These are phyloP conservation scores for Apiospora arundinis DNA, from an alignment of 2,329 filamentous ascomycete genomes.

Conservation along the genomic window DNA sequence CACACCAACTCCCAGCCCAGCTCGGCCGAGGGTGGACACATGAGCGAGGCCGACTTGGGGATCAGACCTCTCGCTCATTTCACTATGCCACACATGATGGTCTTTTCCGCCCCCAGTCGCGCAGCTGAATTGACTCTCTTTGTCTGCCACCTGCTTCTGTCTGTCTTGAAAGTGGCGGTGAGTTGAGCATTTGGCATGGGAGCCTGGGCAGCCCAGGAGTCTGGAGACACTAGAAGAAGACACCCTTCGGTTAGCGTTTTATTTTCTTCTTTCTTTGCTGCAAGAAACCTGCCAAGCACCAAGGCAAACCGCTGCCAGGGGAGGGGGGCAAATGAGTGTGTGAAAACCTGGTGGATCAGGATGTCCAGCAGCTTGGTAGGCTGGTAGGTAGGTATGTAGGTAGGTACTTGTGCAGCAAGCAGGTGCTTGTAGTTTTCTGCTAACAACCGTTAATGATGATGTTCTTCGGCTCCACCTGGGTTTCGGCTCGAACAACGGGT, in stretches of 20 bases:
- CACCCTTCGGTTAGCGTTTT: neutral
- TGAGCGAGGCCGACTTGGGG: neutral
- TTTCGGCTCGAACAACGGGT: neutral
- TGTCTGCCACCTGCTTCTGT: constrained; percentile 17
- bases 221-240: constrained; percentile 4
- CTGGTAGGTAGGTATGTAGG: too few relatives aligned
- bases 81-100: neutral
- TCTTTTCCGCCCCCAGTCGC: neutral
- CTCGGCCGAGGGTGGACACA: constrained; percentile 1
- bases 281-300: constrained; percentile 8
- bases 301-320: neutral
- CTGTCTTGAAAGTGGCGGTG: constrained; percentile 14
- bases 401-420: too few relatives aligned
- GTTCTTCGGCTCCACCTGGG: neutral
- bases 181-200: neutral
- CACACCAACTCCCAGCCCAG: neutral
- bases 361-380: too few relatives aligned
- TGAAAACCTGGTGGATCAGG: neutral
- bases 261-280: neutral
- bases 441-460: neutral
- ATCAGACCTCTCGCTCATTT: constrained; percentile 13
- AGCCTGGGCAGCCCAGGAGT: neutral
- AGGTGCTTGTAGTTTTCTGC: too few relatives aligned
- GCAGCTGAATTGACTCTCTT: constrained; percentile 10
- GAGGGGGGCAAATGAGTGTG: neutral